These are phyloP conservation scores for Leccinum longicurvipes DNA, from an alignment of 768 basidiomycete species.

Conservation along the genomic window DNA sequence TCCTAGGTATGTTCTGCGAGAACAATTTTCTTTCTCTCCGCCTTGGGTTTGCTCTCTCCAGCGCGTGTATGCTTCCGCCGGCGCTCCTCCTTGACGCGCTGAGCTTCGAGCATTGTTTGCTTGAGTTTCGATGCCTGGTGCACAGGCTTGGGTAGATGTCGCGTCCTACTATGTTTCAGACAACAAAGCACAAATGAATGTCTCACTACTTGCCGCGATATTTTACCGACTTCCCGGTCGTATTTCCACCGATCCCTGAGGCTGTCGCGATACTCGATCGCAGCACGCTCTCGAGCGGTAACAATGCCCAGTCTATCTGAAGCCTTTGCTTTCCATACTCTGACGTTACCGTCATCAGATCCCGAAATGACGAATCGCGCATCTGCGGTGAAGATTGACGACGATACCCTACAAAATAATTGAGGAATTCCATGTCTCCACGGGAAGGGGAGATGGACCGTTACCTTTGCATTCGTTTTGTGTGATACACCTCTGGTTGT, in stretches of 20 bases:
- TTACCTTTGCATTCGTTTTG: constrained; percentile 98
- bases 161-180: constrained; percentile 42
- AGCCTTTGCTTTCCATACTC: constrained; percentile 93
- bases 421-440: neutral
- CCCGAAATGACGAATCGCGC: constrained; percentile 88
- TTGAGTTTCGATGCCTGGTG: constrained; percentile 86
- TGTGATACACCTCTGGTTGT: constrained; percentile 89
- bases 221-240: constrained; percentile 75
- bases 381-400: constrained; percentile 84
- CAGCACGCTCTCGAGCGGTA: constrained; percentile 84
- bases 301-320: constrained; percentile 90
- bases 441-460: constrained; percentile 25
- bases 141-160: constrained; percentile 89
- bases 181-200: neutral
- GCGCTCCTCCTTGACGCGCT: constrained; percentile 89
- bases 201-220: constrained; percentile 62
- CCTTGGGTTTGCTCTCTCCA: constrained; percentile 83
- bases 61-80: constrained; percentile 84
- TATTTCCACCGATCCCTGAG: constrained; percentile 88
- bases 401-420: constrained; percentile 62
- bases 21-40: constrained; percentile 88
- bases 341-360: constrained; percentile 92
- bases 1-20: constrained; percentile 63
- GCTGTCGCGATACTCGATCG: constrained; percentile 88
- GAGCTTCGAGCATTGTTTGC: constrained; percentile 87